Evolutionary conservation across 164 flowering plant species (phyloP), one percentile per base, ranked within the genome.

Genomic region (Magnolia changhungtana): DNA sequence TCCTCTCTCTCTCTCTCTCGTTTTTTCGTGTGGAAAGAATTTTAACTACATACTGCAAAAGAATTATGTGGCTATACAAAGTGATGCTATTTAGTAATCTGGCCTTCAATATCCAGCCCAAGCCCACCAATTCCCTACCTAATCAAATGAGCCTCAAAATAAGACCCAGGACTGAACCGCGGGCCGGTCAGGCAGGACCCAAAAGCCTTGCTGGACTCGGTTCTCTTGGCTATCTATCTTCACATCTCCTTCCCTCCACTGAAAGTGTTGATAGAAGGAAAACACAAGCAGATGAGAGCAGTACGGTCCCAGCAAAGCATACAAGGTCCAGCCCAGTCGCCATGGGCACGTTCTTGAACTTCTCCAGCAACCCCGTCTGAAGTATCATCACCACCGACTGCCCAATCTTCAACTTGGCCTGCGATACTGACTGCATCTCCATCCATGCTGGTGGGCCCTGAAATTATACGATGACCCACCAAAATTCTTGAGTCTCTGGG

Each of bases 301-400:
- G 75, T 10, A 93, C 65, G 19, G 91, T 84, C 27, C 85, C 98
- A 45, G 92, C 94, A 70, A 91, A 89, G 78, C 98, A 95, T 9
- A 92, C 94, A 7, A 95, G 89, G 77, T 93, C 98, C 63, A 89
- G 20, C 0, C 85, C 85, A 18, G 83, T 86, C 18, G 81, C 85
- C 75, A 93, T 1, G 50, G 93, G 91, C 72, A 91, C 80, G 21
- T 67, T 84, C 86, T 83, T 86, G 80, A 93, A 81, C 76, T 95
- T 95, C 72, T 93, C 97, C 75, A 95, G 49, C 75, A 95, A 80
- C 67, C 92, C 97, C 18, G 88, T 97, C 79, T 93, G 98, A 66
- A 95, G 90, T 75, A 93, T 83, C 94, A 90, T 84, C 78, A 88
- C 78, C 78, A 95, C 78, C 0, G 98, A 92, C 72, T 92, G 94